Base-by-base conservation (phyloP, 2,329 filamentous ascomycete species). In the Penicillium digitatum region DNA sequence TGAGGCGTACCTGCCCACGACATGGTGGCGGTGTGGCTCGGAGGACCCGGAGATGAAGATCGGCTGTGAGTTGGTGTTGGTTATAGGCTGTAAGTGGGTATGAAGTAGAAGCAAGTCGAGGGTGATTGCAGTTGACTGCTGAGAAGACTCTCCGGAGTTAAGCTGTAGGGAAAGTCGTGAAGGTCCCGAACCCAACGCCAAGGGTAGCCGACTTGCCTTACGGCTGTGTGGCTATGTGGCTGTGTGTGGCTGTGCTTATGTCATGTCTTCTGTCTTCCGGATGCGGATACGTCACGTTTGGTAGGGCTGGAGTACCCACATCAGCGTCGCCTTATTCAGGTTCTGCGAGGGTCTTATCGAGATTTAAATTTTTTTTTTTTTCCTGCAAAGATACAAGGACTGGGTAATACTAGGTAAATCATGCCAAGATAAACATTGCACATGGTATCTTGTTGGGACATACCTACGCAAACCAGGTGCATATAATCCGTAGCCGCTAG, bases 1-100 rank as follows among this genome's bases (percentile, higher is more conserved):
- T 32, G 44, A 44, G 35, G 48, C 69, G 50, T 66, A 88, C 86
- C 86, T 77, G 86, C 85, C 86, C 85, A 88, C 76, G 85, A 87
- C 85, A 88, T 88, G 60, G 72, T 77, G 70, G 69, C 69, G 69
- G 66, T 35, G 44, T 42, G 27, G 22, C 42, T 40, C 37, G 27
- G 51, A 34, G 22, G 51, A 32, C 8, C 27, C 27, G 34, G 35
- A 39, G 27, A 48, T 40, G 42, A 18, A 7, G 37, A 48, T 53
- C 22, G 22, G 29, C 16, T 35, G 22, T 26, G 18, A 27, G 27
- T 31, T 20, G 24, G 26, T 34, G 11, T 27, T 14, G 37, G 12
- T 20, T n/a, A 16, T 27, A 7, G 12, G 9, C 9, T 44, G 29
- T 27, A n/a, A n/a, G 22, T 37, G n/a, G 29, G 20, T 45, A 7